These are phyloP conservation scores for Ganoderma lucidum DNA, from an alignment of 1,284 basidiomycete genomes.

Conservation along the genomic window DNA sequence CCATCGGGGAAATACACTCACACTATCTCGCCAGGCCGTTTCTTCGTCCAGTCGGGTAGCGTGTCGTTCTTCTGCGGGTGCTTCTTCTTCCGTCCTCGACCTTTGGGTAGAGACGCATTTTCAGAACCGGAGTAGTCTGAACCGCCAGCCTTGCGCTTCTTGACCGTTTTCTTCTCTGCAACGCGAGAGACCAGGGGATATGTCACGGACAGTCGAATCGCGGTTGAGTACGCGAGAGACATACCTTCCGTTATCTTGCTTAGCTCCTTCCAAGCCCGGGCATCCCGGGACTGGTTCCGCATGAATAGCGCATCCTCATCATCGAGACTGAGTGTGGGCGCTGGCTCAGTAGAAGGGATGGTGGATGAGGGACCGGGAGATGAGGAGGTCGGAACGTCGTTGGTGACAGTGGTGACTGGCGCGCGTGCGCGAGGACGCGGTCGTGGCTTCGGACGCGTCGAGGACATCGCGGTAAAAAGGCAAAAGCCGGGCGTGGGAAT, in stretches of 20 bases:
- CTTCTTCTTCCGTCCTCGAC: constrained; percentile 47
- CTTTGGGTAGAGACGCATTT: constrained; percentile 39
- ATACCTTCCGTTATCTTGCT: constrained; percentile 61
- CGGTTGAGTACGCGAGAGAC: constrained; percentile 23
- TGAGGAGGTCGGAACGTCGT: constrained; percentile 31
- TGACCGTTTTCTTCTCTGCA: constrained; percentile 27
- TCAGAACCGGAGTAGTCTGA: constrained; percentile 36
- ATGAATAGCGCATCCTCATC: constrained; percentile 75
- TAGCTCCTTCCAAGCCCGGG: constrained; percentile 63
- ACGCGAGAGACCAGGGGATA: not conserved
- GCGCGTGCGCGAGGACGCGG: constrained; percentile 53
- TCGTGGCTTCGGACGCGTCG: constrained; percentile 54
- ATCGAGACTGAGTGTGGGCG: constrained; percentile 35
- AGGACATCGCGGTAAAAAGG: constrained; percentile 45
- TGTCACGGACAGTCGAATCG: constrained; percentile 4
- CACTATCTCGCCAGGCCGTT: constrained; percentile 32
- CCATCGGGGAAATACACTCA: constrained; percentile 23
- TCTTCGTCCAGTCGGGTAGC: constrained; percentile 40
- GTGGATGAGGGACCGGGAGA: constrained; percentile 34
- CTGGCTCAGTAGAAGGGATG: constrained; percentile 14
- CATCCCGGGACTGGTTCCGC: constrained; percentile 61
- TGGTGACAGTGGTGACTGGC: constrained; percentile 24
- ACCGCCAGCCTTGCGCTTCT: constrained; percentile 21
- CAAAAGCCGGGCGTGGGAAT: constrained; percentile 57
- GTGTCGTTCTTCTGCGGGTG: constrained; percentile 38